Evolutionary conservation across 2,329 filamentous ascomycete species (phyloP).

Genomic region (Epichloe baconii): DNA sequence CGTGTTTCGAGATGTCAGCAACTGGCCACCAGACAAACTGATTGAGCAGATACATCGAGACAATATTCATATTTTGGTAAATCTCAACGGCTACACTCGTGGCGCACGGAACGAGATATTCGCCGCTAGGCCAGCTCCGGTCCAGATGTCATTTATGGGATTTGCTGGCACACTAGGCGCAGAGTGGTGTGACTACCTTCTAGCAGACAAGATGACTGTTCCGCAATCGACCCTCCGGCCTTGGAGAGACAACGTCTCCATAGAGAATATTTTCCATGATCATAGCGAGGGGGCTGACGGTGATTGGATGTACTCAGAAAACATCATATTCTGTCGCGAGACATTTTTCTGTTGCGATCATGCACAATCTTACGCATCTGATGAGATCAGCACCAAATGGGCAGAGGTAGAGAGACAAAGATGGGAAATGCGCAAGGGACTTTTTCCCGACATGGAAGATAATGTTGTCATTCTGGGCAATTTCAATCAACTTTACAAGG

Average conservation of each 20-base stretch:
- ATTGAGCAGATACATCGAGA: slow-evolving; percentile 79
- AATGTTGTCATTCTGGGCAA: slow-evolving; percentile 88
- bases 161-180: slow-evolving; percentile 92
- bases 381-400: slow-evolving; percentile 61
- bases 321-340: slow-evolving; percentile 85
- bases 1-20: slow-evolving; percentile 77
- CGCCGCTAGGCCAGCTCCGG: slow-evolving; percentile 81
- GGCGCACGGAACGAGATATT: slow-evolving; percentile 97
- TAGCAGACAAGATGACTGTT: slow-evolving; percentile 80
- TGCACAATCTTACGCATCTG: slow-evolving; percentile 69
- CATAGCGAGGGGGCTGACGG: slow-evolving; percentile 58
- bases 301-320: slow-evolving; percentile 92
- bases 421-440: slow-evolving; percentile 85
- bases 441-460: slow-evolving; percentile 74
- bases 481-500: slow-evolving; percentile 98
- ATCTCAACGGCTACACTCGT: slow-evolving; percentile 94
- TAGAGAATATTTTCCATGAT: slow-evolving; percentile 55
- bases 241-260: slow-evolving; percentile 57
- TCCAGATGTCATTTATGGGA: slow-evolving; percentile 99
- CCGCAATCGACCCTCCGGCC: slow-evolving; percentile 71
- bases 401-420: slow-evolving; percentile 66
- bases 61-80: slow-evolving; percentile 86
- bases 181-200: slow-evolving; percentile 96
- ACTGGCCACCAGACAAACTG: slow-evolving; percentile 72
- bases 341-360: slow-evolving; percentile 99